phyloP scores from a whole-genome alignment of 2,329 filamentous ascomycete species.

The Monilinia polystroma region DNA sequence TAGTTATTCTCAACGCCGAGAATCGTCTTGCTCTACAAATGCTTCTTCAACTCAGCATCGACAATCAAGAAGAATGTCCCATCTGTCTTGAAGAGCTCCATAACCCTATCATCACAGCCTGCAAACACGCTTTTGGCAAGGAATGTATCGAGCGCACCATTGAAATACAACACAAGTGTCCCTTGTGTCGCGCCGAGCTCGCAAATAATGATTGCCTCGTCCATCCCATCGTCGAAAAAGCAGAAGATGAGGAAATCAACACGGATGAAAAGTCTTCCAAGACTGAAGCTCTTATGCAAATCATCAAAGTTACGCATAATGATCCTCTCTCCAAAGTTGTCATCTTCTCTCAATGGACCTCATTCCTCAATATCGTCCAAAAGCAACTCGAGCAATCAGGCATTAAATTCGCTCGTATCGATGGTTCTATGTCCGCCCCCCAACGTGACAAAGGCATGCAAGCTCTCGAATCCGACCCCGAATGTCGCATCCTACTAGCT shows the following conservation, averaged over 20 bases:
- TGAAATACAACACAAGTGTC: conserved; percentile 74
- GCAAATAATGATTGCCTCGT: conserved; percentile 61
- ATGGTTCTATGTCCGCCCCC: conserved; percentile 72
- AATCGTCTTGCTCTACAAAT: conserved; percentile 72
- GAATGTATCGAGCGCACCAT: conserved; percentile 74
- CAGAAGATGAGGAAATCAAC: conserved; percentile 54
- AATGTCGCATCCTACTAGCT: conserved; percentile 75
- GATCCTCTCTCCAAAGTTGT: conserved; percentile 67
- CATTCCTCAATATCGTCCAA: conserved; percentile 71
- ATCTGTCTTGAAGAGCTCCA: conserved; percentile 75
- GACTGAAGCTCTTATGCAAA: conserved; percentile 73
- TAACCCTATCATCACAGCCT: conserved; percentile 77
- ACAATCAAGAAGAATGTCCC: conserved; percentile 78
- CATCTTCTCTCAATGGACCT: conserved; percentile 76
- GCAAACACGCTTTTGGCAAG: conserved; percentile 76
- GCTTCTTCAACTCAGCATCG: conserved; percentile 72
- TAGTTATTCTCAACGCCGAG: conserved; percentile 69
- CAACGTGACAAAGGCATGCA: conserved; percentile 71
- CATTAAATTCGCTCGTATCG: conserved; percentile 69
- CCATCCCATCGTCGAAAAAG: conserved; percentile 60
- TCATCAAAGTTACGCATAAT: conserved; percentile 67
- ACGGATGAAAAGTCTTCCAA: conserved; percentile 72
- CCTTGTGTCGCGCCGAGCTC: conserved; percentile 75
- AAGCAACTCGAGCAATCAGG: conserved; percentile 60
- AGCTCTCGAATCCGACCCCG: conserved; percentile 63